phyloP scores from a whole-genome alignment of 164 flowering plant genomes.

The Nelumbo lutea region DNA sequence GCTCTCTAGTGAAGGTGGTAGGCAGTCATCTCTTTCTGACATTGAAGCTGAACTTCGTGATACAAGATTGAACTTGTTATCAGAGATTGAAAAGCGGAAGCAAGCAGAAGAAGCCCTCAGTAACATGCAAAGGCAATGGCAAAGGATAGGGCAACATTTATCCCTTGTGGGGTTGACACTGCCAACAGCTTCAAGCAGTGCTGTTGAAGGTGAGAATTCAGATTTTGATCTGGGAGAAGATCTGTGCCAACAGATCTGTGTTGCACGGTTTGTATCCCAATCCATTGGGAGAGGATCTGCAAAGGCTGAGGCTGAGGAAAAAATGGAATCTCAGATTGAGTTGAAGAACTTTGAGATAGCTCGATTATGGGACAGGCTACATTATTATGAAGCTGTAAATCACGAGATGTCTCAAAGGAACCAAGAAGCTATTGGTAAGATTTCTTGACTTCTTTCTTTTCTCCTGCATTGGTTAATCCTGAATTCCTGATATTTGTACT shows the following conservation, averaged over 20 bases:
- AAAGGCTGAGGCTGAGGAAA: conserved; percentile 70
- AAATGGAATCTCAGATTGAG: conserved; percentile 64
- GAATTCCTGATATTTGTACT: no score
- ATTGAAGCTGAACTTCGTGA: conserved; percentile 65
- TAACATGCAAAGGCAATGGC: conserved; percentile 57
- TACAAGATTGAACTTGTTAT: conserved; percentile 53
- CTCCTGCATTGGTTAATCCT: not conserved
- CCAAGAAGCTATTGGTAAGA: conserved; percentile 74
- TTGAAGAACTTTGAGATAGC: conserved; percentile 81
- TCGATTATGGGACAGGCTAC: conserved; percentile 62
- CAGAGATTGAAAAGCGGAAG: conserved; percentile 80
- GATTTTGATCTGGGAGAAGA: conserved; percentile 42
- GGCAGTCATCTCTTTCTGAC: conserved; percentile 32
- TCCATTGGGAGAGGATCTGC: conserved; percentile 69
- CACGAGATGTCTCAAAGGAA: conserved; percentile 92
- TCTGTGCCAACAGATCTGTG: conserved; percentile 43
- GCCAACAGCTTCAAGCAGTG: conserved; percentile 34
- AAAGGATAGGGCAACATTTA: conserved; percentile 42
- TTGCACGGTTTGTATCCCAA: conserved; percentile 62
- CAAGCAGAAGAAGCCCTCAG: conserved; percentile 68
- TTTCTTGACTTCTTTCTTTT: not conserved
- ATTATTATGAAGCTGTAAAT: conserved; percentile 83
- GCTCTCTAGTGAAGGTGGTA: conserved; percentile 61
- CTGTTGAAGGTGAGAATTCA: conserved; percentile 23
- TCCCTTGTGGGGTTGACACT: conserved; percentile 51